phyloP scores from a whole-genome alignment of 768 basidiomycete species.

The Panaeolus papilionaceus region DNA sequence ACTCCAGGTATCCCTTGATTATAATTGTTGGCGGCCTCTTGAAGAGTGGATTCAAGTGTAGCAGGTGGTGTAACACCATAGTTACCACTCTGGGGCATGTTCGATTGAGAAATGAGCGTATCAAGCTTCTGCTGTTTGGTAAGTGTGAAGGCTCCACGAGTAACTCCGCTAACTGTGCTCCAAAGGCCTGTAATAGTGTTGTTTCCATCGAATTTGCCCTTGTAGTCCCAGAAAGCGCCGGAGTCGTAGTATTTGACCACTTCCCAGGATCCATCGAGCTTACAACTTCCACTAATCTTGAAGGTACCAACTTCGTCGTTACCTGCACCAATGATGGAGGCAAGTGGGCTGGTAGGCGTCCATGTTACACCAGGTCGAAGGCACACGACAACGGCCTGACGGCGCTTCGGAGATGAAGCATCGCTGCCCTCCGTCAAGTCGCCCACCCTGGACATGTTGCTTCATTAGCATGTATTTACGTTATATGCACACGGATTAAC shows the following conservation, averaged over 20 bases:
- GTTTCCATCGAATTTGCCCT: neutral
- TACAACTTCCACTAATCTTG: neutral
- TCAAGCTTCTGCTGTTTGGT: slow-evolving; percentile 5
- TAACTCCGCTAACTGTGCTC: neutral
- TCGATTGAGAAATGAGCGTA: neutral
- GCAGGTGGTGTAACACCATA: neutral
- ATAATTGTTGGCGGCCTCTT: neutral
- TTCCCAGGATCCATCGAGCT: neutral
- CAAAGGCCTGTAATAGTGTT: neutral
- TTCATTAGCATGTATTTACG: neutral
- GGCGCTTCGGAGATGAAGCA: neutral
- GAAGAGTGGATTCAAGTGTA: neutral
- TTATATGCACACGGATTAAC: neutral
- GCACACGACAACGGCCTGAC: neutral
- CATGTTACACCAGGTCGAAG: neutral
- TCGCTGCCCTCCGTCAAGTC: neutral
- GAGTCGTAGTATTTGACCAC: neutral
- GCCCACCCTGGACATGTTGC: neutral
- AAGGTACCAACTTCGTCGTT: neutral
- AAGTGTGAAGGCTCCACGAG: neutral
- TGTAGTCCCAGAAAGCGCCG: neutral
- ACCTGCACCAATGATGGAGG: neutral
- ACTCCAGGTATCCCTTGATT: neutral
- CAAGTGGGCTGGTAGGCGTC: neutral
- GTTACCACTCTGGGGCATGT: neutral